phyloP scores from a whole-genome alignment of 306 rosid genomes.

The Boehmeria nivea region DNA sequence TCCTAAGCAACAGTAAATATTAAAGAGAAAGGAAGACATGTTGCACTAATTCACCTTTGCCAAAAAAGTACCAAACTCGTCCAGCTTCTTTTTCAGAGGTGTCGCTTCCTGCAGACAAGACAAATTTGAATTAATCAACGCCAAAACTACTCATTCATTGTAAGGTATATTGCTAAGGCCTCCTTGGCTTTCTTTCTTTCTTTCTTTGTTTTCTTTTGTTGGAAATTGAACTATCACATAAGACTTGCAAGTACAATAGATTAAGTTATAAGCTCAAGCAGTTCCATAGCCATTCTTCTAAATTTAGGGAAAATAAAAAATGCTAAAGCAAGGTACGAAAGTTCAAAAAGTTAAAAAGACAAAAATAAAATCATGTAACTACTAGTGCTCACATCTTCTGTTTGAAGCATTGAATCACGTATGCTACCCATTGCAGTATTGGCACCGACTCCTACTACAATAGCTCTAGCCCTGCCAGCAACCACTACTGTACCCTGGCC shows the following conservation, averaged over 20 bases:
- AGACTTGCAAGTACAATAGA: too few species aligned
- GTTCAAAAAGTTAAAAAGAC: background rate
- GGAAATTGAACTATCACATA: background rate
- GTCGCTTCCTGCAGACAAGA: constrained; percentile 74
- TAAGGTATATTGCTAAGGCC: constrained; percentile 9
- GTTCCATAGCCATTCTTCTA: background rate
- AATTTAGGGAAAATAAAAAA: background rate
- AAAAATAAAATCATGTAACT: constrained; percentile 6
- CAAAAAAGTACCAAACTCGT: constrained; percentile 89
- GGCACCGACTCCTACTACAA: constrained; percentile 87
- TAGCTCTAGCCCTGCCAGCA: constrained; percentile 96
- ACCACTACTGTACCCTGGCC: constrained; percentile 91
- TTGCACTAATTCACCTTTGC: constrained; percentile 65
- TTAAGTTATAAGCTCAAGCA: too few species aligned
- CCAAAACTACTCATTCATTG: constrained; percentile 3
- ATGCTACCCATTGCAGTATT: constrained; percentile 97
- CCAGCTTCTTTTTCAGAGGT: constrained; percentile 93
- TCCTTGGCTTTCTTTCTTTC: background rate
- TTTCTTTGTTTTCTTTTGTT: constrained; percentile 7
- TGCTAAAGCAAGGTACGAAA: background rate
- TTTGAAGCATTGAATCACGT: constrained; percentile 83
- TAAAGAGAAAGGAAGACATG: constrained; percentile 11
- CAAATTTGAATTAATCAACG: constrained; percentile 12
- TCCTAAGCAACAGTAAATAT: background rate
- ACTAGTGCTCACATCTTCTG: constrained; percentile 77